Base-by-base conservation (phyloP, 352 stramenopile species). In the Saprolegnia diclina region DNA sequence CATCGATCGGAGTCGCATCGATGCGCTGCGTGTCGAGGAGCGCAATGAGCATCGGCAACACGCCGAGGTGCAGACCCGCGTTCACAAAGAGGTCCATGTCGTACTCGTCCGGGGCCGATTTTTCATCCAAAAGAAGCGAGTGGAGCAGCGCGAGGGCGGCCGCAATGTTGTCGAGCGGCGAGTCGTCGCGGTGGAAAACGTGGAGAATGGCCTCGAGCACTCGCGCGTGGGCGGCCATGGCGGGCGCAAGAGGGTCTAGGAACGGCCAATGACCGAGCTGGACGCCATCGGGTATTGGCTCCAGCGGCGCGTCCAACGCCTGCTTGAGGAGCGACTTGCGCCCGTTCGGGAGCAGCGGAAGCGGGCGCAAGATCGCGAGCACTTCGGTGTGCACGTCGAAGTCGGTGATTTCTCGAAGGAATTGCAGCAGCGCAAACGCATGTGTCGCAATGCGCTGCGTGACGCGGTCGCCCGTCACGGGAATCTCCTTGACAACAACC, bases 271-370 rank as follows among this genome's bases (percentile, higher is more conserved):
- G n/a, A 11, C 63, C 63, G 5, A 61, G 29, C 9, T 29, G 18
- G 35, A 69, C 14, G 0, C 44, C 63, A 6, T 69, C 63, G 10
- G 63, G 63, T 59, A 26, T 22, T 5, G 13, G 46, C 13, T 59
- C 52, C 52, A 59, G 24, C 19, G 52, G 35, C 16, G 29, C 22
- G 13, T 68, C 62, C 35, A 63, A 40, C 29, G 62, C 50, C 61
- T 68, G 62, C 29, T 46, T 48, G 19, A 68, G 50, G 16, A 68
- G 62, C 18, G 62, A 22, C 50, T 68, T 68, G 19, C 62, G 62
- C 2, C 62, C 62, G 62, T 61, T 61, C 19, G 62, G 62, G 29
- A 69, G 29, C 13, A 19, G 37, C 26, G 42, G 63, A 4, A 61
- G 13, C 29, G 63, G 26, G 19, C 52, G 22, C n/a, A 61, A 21